phyloP scores from a whole-genome alignment of 2,329 filamentous ascomycete genomes.

The Paecilomyces variotii region DNA sequence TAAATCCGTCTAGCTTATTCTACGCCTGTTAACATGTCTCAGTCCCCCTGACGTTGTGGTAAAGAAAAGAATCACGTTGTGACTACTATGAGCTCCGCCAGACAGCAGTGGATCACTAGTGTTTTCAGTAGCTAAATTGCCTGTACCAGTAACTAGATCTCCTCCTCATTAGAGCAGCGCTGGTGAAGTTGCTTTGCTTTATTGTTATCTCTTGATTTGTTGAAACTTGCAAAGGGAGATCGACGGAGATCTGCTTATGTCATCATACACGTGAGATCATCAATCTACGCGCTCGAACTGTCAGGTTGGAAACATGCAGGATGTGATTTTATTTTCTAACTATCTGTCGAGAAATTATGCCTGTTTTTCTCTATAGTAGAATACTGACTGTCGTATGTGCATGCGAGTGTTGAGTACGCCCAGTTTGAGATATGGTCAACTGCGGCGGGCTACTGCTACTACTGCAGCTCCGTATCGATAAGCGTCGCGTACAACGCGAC shows the following conservation, averaged over 20 bases:
- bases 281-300: not conserved
- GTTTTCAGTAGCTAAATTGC: too few species aligned
- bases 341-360: not conserved
- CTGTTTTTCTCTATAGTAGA: not conserved
- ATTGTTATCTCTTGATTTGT: not conserved
- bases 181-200: too few species aligned
- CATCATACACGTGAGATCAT: not conserved
- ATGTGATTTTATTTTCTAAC: not conserved
- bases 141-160: too few species aligned
- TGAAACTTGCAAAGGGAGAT: not conserved
- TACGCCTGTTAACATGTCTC: too few species aligned
- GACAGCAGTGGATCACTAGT: too few species aligned
- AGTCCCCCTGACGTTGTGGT: too few species aligned
- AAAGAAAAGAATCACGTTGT: too few species aligned
- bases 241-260: not conserved
- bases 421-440: too few species aligned
- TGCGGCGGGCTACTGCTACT: not conserved
- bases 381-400: not conserved
- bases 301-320: not conserved
- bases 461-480: not conserved
- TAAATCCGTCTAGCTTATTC: too few species aligned
- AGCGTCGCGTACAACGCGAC: not conserved
- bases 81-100: too few species aligned
- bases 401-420: not conserved
- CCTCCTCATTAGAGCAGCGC: too few species aligned